A percentile compares a stretch with the other conserved stretches of the same genome.
These are phyloP conservation scores for carrot (Daucus carota) DNA, from an alignment of 129 eudicot genomes.

Conservation along the genomic window DNA sequence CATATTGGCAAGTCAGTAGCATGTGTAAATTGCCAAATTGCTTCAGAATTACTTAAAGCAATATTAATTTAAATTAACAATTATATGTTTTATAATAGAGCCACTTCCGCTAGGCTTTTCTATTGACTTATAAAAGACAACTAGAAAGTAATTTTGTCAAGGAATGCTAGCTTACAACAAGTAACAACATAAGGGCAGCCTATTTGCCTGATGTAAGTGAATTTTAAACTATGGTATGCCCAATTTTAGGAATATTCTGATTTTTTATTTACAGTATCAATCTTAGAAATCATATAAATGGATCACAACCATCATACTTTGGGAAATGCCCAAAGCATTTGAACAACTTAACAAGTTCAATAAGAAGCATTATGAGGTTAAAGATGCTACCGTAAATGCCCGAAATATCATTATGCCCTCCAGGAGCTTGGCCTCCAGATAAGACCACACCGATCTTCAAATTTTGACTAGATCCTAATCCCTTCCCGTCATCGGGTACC, in stretches of 20 bases:
- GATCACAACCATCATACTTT: not conserved
- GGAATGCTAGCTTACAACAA: not conserved
- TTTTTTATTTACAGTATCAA: not conserved
- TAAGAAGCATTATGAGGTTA: not conserved
- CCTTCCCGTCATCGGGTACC: conserved; percentile 53
- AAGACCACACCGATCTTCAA: conserved; percentile 67
- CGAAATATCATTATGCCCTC: conserved; percentile 69
- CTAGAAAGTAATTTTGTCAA: not conserved
- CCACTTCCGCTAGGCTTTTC: not conserved
- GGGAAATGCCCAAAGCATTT: not conserved
- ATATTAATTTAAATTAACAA: not conserved
- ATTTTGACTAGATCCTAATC: conserved; percentile 24
- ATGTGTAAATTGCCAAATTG: not conserved
- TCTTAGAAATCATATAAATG: not conserved
- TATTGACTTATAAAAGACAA: not conserved
- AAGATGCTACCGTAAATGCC: conserved; percentile 58
- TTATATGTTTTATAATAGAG: not conserved
- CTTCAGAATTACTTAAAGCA: not conserved
- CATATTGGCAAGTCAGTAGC: not conserved
- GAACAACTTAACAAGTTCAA: not conserved
- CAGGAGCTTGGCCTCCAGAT: conserved; percentile 85
- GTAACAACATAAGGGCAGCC: not conserved
- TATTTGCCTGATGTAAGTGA: not conserved
- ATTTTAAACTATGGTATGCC: not conserved
- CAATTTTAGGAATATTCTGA: not conserved